Evolutionary conservation across 306 rosid genomes (phyloP), one percentile per base, ranked within the genome.

Genomic region (Mimosa bimucronata): DNA sequence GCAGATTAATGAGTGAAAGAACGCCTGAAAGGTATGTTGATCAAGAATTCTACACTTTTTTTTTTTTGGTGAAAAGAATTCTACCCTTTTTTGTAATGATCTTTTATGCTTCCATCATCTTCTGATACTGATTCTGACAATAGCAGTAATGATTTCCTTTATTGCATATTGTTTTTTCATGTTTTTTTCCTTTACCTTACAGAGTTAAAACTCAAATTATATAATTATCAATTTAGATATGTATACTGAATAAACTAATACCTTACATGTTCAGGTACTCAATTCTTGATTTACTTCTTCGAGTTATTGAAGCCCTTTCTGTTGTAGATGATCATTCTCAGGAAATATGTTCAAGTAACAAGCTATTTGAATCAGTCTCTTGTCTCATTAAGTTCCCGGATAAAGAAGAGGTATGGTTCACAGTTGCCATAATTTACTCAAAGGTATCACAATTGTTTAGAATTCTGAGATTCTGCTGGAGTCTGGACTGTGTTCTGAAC

Each of bases 321-420:
- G 88, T 87, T 68, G 45, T 90, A 55, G 97, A 95, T 77, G 90
- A 84, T 37, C 85, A 90, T 87, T 95, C 95, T 85, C 90, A 77
- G 74, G 92, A 91, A 76, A 87, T 92, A 65, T 90, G 97, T 85
- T 88, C 92, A 79, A 90, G 89, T 82, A 79, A 88, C 86, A 83
- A 91, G 74, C 91, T 92, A 78, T 90, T 95, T 64, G 86, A 64
- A 57, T 82, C 89, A 75, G 85, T 81, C 68, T 85, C 88, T 80
- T 82, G 83, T 50, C 82, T 95, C 74, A 82, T 91, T 68, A 95
- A 88, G 85, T 79, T 95, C 65, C 92, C 89, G 45, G 95, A 95
- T 82, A 93, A 91, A 92, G 90, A 81, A 73, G 98, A 95, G 98
- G 98, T 95, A 91, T 81, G 95, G 94, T 95, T 88, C 80, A 71